These are phyloP conservation scores for Microdochium paspali DNA, from an alignment of 2,329 filamentous ascomycete species.

Conservation along the genomic window DNA sequence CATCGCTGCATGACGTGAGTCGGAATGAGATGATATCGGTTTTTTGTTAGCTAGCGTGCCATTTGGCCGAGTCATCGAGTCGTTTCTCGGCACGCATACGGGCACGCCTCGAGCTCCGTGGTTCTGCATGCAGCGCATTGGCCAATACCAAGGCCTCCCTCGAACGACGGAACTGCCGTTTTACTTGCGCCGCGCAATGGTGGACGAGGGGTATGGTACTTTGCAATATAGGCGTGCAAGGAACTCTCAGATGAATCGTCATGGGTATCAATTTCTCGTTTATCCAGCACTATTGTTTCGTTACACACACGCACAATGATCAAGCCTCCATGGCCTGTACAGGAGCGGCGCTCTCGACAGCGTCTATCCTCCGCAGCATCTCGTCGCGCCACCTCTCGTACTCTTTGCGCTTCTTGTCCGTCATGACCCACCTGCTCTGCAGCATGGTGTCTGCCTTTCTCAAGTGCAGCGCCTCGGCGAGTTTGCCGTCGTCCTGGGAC, in stretches of 20 bases:
- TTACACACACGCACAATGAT: not conserved
- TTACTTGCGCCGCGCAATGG: too few species aligned
- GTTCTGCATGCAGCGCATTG: too few species aligned
- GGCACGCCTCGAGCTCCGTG: too few species aligned
- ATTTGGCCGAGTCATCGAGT: too few species aligned
- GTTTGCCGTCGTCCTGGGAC: not conserved
- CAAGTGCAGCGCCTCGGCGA: conserved; percentile 22
- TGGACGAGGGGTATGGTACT: too few species aligned
- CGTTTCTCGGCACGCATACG: too few species aligned
- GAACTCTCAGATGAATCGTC: not conserved
- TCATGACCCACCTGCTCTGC: conserved; percentile 62
- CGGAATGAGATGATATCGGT: too few species aligned
- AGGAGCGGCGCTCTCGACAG: conserved; percentile 25
- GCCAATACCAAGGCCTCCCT: not conserved
- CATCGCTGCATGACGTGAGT: too few species aligned
- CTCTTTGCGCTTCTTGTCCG: conserved; percentile 49
- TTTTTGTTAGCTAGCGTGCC: too few species aligned
- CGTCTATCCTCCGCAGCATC: conserved; percentile 46
- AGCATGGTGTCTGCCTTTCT: conserved; percentile 61
- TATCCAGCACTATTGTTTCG: not conserved
- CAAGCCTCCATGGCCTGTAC: conserved; percentile 22
- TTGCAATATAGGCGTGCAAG: too few species aligned
- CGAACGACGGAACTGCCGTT: too few species aligned
- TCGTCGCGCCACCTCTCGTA: conserved; percentile 56
- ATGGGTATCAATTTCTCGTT: not conserved